These are phyloP conservation scores for Diaporthe vexans DNA, from an alignment of 2,329 filamentous ascomycete species.

Conservation along the genomic window DNA sequence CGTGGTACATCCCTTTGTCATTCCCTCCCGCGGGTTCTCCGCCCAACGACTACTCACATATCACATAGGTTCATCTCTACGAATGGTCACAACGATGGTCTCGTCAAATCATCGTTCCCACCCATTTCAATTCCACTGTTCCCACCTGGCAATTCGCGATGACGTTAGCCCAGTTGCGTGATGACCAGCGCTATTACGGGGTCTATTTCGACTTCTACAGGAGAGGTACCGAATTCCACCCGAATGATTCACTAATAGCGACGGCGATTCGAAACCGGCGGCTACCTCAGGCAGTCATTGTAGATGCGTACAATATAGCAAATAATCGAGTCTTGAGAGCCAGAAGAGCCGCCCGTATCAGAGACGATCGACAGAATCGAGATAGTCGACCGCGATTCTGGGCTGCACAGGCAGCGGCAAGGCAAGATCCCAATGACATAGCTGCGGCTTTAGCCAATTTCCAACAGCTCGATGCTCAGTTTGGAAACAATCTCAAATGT, in stretches of 20 bases:
- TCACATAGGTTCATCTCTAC: not conserved
- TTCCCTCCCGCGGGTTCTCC: no score
- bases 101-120: not conserved
- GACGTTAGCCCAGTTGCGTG: not conserved
- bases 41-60: no score
- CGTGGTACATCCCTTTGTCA: not conserved
- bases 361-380: not conserved
- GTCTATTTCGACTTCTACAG: not conserved
- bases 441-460: not conserved
- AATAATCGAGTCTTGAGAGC: no score
- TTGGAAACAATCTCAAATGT: not conserved
- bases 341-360: not conserved
- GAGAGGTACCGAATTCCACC: not conserved
- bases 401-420: not conserved
- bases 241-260: not conserved
- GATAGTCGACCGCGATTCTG: not conserved
- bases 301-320: not conserved
- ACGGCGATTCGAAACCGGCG: fast-evolving
- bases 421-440: not conserved
- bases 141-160: not conserved
- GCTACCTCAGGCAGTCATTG: not conserved
- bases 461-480: no score
- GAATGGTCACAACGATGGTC: not conserved
- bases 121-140: not conserved
- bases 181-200: not conserved